phyloP scores from a whole-genome alignment of 164 flowering plant species.

The Vitis rupestris region DNA sequence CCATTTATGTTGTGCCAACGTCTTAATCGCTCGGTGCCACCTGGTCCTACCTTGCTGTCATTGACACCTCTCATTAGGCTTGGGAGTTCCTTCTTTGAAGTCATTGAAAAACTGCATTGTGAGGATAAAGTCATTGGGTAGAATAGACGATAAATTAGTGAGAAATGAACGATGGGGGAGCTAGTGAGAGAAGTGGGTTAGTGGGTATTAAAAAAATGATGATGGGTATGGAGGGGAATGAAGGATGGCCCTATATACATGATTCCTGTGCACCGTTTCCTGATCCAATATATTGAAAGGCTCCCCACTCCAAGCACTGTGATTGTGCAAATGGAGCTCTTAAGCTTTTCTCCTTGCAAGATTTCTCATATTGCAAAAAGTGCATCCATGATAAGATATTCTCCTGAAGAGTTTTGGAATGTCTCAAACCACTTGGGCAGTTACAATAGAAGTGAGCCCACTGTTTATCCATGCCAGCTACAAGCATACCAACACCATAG shows the following conservation, averaged over 20 bases:
- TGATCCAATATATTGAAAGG: slow-evolving; percentile 69
- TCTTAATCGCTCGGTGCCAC: slow-evolving; percentile 41
- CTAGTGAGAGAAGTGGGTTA: no score
- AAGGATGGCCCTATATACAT: no score
- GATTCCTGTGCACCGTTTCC: slow-evolving; percentile 48
- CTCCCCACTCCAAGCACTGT: slow-evolving; percentile 75
- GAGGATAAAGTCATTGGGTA: no score
- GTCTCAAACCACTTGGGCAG: slow-evolving; percentile 94
- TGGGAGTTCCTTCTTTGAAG: no score
- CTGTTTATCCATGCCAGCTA: slow-evolving; percentile 74
- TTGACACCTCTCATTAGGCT: slow-evolving; percentile 2
- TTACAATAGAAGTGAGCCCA: slow-evolving; percentile 86
- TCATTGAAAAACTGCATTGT: no score
- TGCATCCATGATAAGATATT: slow-evolving; percentile 76
- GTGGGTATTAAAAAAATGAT: no score
- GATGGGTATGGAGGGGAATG: no score
- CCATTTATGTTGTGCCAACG: slow-evolving; percentile 41
- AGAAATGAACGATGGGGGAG: no score
- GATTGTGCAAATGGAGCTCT: slow-evolving; percentile 79
- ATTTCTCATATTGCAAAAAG: slow-evolving; percentile 88
- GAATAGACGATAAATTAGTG: no score
- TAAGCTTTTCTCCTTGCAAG: slow-evolving; percentile 83
- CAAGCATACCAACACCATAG: slow-evolving; percentile 90
- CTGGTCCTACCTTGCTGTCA: slow-evolving; percentile 46
- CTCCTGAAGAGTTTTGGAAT: slow-evolving; percentile 60